These are phyloP conservation scores for Globisporangium radiosum DNA, from an alignment of 352 stramenopile genomes.

Conservation along the genomic window DNA sequence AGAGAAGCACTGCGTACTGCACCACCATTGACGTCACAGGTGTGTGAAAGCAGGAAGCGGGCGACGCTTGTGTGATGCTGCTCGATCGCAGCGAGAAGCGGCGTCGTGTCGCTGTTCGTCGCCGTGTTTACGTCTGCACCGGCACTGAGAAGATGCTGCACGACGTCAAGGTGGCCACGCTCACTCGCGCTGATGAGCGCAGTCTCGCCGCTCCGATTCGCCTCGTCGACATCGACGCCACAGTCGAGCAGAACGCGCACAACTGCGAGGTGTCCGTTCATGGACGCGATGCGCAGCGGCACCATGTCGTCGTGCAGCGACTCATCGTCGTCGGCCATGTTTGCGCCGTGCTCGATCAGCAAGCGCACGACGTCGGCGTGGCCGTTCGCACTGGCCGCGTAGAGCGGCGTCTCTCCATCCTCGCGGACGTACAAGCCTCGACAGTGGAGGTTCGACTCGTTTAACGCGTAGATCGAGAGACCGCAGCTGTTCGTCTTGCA, in stretches of 20 bases:
- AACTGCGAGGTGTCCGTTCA: not conserved
- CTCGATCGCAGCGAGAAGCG: not conserved
- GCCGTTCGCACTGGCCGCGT: not conserved
- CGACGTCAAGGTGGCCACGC: not conserved
- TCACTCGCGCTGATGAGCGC: too few relatives aligned
- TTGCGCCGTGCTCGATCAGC: not conserved
- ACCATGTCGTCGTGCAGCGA: not conserved
- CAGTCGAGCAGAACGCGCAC: not conserved
- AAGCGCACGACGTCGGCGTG: not conserved
- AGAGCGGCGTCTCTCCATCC: not conserved
- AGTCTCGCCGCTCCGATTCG: too few relatives aligned
- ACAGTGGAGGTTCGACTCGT: too few relatives aligned
- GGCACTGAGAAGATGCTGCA: too few relatives aligned
- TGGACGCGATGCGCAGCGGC: not conserved
- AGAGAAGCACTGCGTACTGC: not conserved
- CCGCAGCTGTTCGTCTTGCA: too few relatives aligned
- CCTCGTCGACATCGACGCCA: not conserved
- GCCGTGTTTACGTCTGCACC: not conserved
- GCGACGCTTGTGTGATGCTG: too few relatives aligned
- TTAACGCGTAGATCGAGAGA: too few relatives aligned
- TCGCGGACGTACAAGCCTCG: too few relatives aligned
- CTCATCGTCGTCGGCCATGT: too few relatives aligned
- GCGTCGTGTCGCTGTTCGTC: not conserved
- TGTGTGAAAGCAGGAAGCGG: not conserved
- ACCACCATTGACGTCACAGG: not conserved